Evolutionary conservation across 1,139 yeast genomes (phyloP).

Genomic region (Meyerozyma athensensis): DNA sequence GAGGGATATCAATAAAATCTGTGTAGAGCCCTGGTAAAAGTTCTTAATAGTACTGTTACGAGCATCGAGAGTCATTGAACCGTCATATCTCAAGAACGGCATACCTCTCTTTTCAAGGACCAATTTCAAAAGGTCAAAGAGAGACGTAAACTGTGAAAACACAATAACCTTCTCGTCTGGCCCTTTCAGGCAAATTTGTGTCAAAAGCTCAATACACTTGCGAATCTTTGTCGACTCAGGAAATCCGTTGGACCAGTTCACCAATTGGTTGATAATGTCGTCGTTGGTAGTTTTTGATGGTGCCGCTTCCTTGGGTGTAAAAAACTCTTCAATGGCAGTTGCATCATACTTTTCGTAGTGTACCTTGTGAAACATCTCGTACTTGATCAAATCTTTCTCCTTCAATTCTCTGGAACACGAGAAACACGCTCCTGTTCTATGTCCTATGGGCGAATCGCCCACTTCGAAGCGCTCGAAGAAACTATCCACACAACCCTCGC

Average conservation of each 20-base stretch:
- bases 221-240: constrained; percentile 52
- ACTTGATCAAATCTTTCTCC: constrained; percentile 44
- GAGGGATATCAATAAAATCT: constrained; percentile 66
- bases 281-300: constrained; percentile 12
- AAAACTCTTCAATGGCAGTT: constrained; percentile 9
- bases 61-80: constrained; percentile 64
- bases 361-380: constrained; percentile 47
- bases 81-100: constrained; percentile 66
- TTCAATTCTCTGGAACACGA: constrained; percentile 41
- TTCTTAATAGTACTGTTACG: constrained; percentile 59
- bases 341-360: constrained; percentile 20
- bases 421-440: constrained; percentile 47
- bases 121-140: constrained; percentile 65
- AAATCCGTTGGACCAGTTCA: constrained; percentile 29
- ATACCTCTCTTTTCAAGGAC: constrained; percentile 47
- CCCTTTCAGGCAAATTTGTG: constrained; percentile 33
- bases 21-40: constrained; percentile 53
- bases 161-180: constrained; percentile 65
- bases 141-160: constrained; percentile 80
- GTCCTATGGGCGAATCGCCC: constrained; percentile 30
- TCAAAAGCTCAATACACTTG: constrained; percentile 42
- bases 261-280: constrained; percentile 22
- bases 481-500: constrained; percentile 55
- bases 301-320: constrained; percentile 2
- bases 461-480: constrained; percentile 43